Evolutionary conservation across 371 early-diverging fungal species (phyloP).

Genomic region (Syncephalastrum sp.): DNA sequence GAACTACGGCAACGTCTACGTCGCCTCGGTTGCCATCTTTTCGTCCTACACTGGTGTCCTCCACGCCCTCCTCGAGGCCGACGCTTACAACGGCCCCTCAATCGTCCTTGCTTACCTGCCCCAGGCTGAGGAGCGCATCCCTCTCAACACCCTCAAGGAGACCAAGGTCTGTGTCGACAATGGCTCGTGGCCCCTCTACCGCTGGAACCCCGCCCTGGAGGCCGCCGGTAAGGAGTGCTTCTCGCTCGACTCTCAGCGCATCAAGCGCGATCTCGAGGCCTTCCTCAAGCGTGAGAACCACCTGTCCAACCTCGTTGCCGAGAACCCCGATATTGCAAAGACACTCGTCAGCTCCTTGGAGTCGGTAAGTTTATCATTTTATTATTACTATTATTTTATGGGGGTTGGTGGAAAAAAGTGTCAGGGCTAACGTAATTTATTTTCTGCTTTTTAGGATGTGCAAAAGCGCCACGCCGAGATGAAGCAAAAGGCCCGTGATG

Average conservation of each 20-base stretch:
- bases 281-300: conserved; percentile 86
- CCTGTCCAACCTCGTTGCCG: conserved; percentile 68
- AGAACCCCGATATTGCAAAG: conserved; percentile 61
- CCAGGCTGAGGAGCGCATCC: conserved; percentile 35
- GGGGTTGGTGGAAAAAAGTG: not conserved
- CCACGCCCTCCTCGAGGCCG: conserved; percentile 87
- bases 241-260: conserved; percentile 80
- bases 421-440: not conserved
- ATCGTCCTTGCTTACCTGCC: conserved; percentile 85
- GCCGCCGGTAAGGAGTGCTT: conserved; percentile 67
- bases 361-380: conserved; percentile 29
- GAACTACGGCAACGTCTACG: conserved; percentile 87
- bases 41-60: conserved; percentile 85
- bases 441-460: conserved; percentile 36
- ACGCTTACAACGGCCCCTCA: conserved; percentile 86
- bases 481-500: conserved; percentile 56
- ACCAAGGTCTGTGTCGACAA: conserved; percentile 88
- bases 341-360: conserved; percentile 51
- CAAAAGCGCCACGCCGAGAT: conserved; percentile 52
- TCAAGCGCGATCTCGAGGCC: conserved; percentile 75
- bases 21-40: conserved; percentile 87
- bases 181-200: conserved; percentile 92
- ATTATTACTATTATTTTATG: too few relatives aligned
- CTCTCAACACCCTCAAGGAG: conserved; percentile 78
- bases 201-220: conserved; percentile 81